Evolutionary conservation across 495 filamentous ascomycete species (phyloP).

Genomic region (Viridothelium virens): DNA sequence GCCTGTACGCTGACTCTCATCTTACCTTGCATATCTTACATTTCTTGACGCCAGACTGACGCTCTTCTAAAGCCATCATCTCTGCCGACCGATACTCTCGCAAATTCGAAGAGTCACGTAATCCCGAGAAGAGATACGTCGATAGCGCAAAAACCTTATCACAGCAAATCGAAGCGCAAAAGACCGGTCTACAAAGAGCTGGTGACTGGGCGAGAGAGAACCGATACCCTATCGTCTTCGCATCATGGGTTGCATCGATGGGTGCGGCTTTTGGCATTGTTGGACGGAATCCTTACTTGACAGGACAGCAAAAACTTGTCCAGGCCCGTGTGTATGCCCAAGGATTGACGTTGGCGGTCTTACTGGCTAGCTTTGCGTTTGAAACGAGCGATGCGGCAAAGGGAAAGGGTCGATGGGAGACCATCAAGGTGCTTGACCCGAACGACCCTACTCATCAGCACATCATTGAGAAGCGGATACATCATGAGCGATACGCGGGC

Average conservation of each 20-base stretch:
- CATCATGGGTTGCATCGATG: conserved; percentile 79
- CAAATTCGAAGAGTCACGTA: conserved; percentile 58
- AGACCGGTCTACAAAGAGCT: conserved; percentile 49
- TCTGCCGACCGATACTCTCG: conserved; percentile 74
- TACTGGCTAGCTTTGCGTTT: conserved; percentile 79
- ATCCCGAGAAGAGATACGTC: conserved; percentile 58
- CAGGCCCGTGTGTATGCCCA: conserved; percentile 99
- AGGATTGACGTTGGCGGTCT: conserved; percentile 79
- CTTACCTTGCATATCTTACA: no score
- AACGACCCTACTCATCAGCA: conserved; percentile 64
- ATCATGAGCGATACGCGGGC: conserved; percentile 63
- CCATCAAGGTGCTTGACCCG: conserved; percentile 62
- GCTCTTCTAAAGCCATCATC: conserved; percentile 52
- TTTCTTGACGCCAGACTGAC: no score
- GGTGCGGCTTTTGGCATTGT: conserved; percentile 67
- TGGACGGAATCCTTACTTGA: conserved; percentile 67
- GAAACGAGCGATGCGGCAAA: conserved; percentile 76
- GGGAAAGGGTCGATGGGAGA: conserved; percentile 70
- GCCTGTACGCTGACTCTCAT: conserved; percentile 40
- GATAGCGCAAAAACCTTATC: conserved; percentile 51
- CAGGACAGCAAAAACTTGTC: conserved; percentile 79
- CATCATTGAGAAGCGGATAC: conserved; percentile 61
- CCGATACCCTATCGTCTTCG: conserved; percentile 82
- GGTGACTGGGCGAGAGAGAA: conserved; percentile 62
- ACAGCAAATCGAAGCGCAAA: conserved; percentile 42